A percentile compares a stretch with the other conserved stretches of the same genome.
Conservation (phyloP, 768 basidiomycete genomes). For the Suillus occidentalis region DNA sequence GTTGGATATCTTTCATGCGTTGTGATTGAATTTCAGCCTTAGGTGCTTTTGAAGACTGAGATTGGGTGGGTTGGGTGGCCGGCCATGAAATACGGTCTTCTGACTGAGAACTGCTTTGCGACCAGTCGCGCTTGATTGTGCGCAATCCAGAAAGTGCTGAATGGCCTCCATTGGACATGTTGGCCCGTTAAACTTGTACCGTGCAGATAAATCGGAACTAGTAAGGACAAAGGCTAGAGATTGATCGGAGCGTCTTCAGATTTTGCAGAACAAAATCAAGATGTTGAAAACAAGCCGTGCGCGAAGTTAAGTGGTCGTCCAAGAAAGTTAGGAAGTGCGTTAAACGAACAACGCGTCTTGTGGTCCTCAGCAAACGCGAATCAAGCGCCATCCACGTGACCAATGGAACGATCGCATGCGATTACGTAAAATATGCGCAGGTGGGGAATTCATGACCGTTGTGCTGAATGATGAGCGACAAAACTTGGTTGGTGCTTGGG, state of each 20-base stretch:
- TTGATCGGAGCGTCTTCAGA: not conserved
- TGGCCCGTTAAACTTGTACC: not conserved
- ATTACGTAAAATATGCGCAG: not conserved
- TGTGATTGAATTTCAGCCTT: slow-evolving; percentile 24
- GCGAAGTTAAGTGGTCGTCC: not conserved
- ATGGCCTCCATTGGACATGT: slow-evolving; percentile 31
- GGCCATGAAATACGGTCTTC: slow-evolving; percentile 42
- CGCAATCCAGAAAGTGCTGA: slow-evolving; percentile 57
- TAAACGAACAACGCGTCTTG: not conserved
- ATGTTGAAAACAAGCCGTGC: not conserved
- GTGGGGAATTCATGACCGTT: too few species aligned
- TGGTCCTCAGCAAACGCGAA: not conserved
- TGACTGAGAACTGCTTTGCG: slow-evolving; percentile 39
- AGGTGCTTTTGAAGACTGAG: slow-evolving; percentile 18
- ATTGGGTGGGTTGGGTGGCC: slow-evolving; percentile 28
- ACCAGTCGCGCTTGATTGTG: slow-evolving; percentile 64
- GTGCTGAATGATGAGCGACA: too few species aligned
- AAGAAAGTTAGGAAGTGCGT: not conserved
- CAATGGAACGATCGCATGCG: not conserved
- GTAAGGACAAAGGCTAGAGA: too few species aligned
- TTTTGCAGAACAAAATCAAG: not conserved
- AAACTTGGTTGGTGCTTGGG: not conserved
- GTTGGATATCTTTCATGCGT: slow-evolving; percentile 60
- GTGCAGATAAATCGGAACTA: not conserved
- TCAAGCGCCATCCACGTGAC: not conserved